These are phyloP conservation scores for Pythium brassicae DNA, from an alignment of 352 stramenopile species.

Conservation along the genomic window DNA sequence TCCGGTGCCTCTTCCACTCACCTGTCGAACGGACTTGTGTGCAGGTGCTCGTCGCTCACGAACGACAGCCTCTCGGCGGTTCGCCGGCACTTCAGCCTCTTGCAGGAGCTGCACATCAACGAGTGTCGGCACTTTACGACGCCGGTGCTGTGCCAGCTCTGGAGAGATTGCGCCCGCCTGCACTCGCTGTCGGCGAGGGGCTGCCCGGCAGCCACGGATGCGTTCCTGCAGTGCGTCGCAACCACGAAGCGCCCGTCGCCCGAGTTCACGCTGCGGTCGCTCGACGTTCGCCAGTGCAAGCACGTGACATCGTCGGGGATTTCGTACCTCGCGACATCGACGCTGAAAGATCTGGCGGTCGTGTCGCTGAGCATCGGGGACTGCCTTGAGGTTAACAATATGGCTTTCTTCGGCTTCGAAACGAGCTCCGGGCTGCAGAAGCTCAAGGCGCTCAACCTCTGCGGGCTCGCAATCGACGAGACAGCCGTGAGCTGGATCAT, in stretches of 20 bases:
- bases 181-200: conserved; percentile 37
- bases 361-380: conserved; percentile 36
- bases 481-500: conserved; percentile 68
- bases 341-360: conserved; percentile 25
- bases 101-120: conserved; percentile 47
- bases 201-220: conserved; percentile 47
- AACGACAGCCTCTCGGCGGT: conserved; percentile 45
- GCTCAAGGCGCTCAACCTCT: conserved; percentile 34
- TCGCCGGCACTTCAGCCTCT: conserved; percentile 33
- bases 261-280: conserved; percentile 16
- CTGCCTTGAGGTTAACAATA: conserved; percentile 56
- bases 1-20: not conserved
- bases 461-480: conserved; percentile 49
- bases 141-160: conserved; percentile 40
- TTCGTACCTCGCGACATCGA: conserved; percentile 39
- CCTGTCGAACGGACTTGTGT: not conserved
- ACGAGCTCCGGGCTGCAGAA: conserved; percentile 25
- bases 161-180: conserved; percentile 51
- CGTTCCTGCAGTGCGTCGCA: conserved; percentile 49
- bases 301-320: conserved; percentile 60
- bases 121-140: conserved; percentile 63
- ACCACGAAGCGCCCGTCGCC: conserved; percentile 33
- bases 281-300: conserved; percentile 64
- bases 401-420: conserved; percentile 77
- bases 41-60: conserved; percentile 43